Evolutionary conservation across 2,329 filamentous ascomycete genomes (phyloP).

Genomic region (Scedosporium boydii): DNA sequence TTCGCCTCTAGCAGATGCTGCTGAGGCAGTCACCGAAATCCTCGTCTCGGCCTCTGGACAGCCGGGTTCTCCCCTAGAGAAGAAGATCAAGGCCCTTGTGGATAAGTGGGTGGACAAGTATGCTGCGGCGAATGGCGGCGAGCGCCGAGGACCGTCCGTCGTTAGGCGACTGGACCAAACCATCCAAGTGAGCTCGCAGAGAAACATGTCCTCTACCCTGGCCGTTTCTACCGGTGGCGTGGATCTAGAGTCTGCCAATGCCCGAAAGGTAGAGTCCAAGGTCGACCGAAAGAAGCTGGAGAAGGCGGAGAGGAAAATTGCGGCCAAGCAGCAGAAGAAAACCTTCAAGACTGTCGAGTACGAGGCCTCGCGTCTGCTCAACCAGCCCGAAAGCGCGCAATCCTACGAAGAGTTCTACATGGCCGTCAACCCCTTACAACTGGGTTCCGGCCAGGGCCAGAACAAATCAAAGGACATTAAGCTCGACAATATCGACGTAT

Average conservation of each 20-base stretch:
- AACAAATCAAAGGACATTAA: constrained; percentile 99
- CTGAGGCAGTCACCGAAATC: constrained; percentile 74
- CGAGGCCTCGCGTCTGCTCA: constrained; percentile 82
- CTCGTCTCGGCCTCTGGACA: constrained; percentile 89
- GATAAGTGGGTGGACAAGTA: constrained; percentile 83
- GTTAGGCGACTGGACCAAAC: constrained; percentile 86
- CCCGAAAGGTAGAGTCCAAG: constrained; percentile 90
- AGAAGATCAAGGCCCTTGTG: constrained; percentile 72
- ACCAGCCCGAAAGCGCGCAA: constrained; percentile 71
- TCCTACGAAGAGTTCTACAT: constrained; percentile 99
- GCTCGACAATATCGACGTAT: constrained; percentile 89
- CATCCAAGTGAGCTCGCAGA: constrained; percentile 85
- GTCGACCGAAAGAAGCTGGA: constrained; percentile 98
- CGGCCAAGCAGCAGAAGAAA: constrained; percentile 97
- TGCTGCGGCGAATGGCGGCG: constrained; percentile 61
- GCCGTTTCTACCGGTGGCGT: constrained; percentile 76
- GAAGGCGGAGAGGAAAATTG: constrained; percentile 95
- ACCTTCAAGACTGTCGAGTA: constrained; percentile 97
- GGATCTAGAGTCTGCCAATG: constrained; percentile 87
- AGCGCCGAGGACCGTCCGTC: constrained; percentile 62
- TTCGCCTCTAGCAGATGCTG: constrained; percentile 77
- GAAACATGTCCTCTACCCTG: constrained; percentile 92
- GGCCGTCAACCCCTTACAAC: constrained; percentile 92
- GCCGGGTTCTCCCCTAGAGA: constrained; percentile 60
- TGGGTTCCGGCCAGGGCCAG: constrained; percentile 58